These are phyloP conservation scores for Clavispora carvajalis DNA, from an alignment of 805 yeast genomes.

Conservation along the genomic window DNA sequence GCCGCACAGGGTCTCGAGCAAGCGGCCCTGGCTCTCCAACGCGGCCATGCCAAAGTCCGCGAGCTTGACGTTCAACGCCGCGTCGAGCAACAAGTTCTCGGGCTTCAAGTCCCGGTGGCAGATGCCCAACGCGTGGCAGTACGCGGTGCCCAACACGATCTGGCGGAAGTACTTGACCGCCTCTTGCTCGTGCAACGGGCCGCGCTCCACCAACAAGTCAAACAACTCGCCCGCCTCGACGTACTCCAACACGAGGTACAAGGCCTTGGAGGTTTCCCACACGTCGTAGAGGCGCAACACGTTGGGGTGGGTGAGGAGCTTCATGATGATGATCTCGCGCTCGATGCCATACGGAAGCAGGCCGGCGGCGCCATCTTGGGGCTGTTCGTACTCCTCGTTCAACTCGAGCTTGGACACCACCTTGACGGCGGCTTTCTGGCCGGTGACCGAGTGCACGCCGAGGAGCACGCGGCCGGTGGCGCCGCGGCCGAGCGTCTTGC, in stretches of 20 bases:
- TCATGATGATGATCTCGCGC: slow-evolving; percentile 96
- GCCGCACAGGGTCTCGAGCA: slow-evolving; percentile 78
- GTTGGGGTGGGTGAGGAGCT: slow-evolving; percentile 87
- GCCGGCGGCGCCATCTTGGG: slow-evolving; percentile 32
- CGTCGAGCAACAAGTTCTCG: slow-evolving; percentile 68
- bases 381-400: slow-evolving; percentile 29
- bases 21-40: slow-evolving; percentile 61
- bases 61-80: slow-evolving; percentile 61
- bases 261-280: slow-evolving; percentile 93
- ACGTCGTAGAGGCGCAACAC: slow-evolving; percentile 93
- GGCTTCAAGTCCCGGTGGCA: slow-evolving; percentile 82
- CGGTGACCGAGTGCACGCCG: slow-evolving; percentile 64
- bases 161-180: slow-evolving; percentile 76
- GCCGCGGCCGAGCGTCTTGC: slow-evolving; percentile 75
- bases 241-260: slow-evolving; percentile 73
- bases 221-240: slow-evolving; percentile 88
- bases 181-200: slow-evolving; percentile 65
- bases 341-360: slow-evolving; percentile 88
- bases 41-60: slow-evolving; percentile 94
- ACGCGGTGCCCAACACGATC: slow-evolving; percentile 71
- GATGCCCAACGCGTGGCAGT: slow-evolving; percentile 75
- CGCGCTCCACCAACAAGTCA: slow-evolving; percentile 65
- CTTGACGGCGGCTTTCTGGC: slow-evolving; percentile 78
- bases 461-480: slow-evolving; percentile 77
- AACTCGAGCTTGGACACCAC: slow-evolving; percentile 66